Evolutionary conservation across 2,329 filamentous ascomycete species (phyloP).

Genomic region (Pseudopithomyces maydicus): DNA sequence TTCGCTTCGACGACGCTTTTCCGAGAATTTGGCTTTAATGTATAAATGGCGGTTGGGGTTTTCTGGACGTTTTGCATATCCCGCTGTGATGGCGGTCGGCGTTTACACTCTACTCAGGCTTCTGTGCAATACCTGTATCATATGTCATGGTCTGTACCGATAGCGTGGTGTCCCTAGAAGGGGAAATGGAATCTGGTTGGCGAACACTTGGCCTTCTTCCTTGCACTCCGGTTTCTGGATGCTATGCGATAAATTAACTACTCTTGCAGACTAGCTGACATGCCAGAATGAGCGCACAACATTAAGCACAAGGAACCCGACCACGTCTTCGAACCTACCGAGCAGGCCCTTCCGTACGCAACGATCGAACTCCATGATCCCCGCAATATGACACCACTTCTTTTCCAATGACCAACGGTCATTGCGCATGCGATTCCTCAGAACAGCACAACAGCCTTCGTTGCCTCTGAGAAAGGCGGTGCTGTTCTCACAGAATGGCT

Average conservation of each 20-base stretch:
- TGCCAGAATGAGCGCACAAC: background rate
- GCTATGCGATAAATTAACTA: background rate
- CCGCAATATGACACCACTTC: too few species aligned
- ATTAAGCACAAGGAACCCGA: background rate
- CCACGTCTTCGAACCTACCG: background rate
- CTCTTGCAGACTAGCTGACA: background rate
- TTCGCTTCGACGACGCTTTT: constrained; percentile 15
- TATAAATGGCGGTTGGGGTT: constrained; percentile 22
- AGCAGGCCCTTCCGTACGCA: background rate
- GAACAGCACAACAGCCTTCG: too few species aligned
- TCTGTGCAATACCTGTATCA: constrained; percentile 42
- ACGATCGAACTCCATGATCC: background rate
- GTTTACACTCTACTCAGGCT: constrained; percentile 44
- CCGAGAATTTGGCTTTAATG: constrained; percentile 24
- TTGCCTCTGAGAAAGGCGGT: too few species aligned
- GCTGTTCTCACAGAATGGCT: too few species aligned
- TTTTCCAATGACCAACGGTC: too few species aligned
- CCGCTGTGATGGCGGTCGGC: constrained; percentile 37
- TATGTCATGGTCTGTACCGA: constrained; percentile 38
- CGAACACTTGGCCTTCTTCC: background rate
- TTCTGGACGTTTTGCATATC: constrained; percentile 36
- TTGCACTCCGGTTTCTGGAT: background rate
- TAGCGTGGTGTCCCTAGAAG: constrained; percentile 25
- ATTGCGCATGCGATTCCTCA: too few species aligned
- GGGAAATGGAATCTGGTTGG: constrained; percentile 1